These are phyloP conservation scores for Graphilbum sp. DNA, from an alignment of 2,329 filamentous ascomycete genomes.

Conservation along the genomic window DNA sequence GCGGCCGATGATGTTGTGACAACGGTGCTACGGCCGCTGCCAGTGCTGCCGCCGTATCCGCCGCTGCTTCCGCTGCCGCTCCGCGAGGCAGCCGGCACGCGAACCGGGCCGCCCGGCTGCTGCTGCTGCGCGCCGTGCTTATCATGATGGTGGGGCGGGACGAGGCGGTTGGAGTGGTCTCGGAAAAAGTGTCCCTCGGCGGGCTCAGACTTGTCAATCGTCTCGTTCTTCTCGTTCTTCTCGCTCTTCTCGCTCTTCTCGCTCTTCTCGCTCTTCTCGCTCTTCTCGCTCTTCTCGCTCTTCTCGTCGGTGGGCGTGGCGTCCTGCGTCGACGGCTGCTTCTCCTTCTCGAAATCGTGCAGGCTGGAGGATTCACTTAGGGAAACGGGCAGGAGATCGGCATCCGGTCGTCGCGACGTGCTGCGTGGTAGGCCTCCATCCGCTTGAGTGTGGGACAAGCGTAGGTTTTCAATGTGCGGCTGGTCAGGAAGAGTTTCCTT, in stretches of 20 bases:
- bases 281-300: background rate
- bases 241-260: background rate
- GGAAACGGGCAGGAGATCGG: slow-evolving; percentile 15
- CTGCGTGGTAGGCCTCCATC: slow-evolving; percentile 28
- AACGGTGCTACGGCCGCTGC: slow-evolving; percentile 3
- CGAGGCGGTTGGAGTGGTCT: too few relatives aligned
- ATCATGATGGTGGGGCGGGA: too few relatives aligned
- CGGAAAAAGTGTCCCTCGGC: too few relatives aligned
- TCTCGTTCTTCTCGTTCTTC: background rate
- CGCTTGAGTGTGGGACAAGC: slow-evolving; percentile 36
- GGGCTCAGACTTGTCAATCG: too few relatives aligned
- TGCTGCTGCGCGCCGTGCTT: background rate
- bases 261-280: slow-evolving; percentile 1
- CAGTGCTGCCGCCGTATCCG: background rate
- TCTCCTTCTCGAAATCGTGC: background rate
- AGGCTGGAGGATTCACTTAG: slow-evolving; percentile 6
- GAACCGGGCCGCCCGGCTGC: too few relatives aligned
- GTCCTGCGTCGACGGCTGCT: too few relatives aligned
- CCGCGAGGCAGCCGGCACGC: too few relatives aligned
- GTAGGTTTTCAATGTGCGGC: slow-evolving; percentile 38
- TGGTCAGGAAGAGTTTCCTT: slow-evolving; percentile 39
- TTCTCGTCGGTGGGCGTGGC: too few relatives aligned
- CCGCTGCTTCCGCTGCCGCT: background rate
- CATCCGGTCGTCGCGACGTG: slow-evolving; percentile 22
- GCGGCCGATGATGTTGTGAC: slow-evolving; percentile 2